Base-by-base conservation (phyloP, 208 protist genomes). In the Wallacemonas sp. region DNA sequence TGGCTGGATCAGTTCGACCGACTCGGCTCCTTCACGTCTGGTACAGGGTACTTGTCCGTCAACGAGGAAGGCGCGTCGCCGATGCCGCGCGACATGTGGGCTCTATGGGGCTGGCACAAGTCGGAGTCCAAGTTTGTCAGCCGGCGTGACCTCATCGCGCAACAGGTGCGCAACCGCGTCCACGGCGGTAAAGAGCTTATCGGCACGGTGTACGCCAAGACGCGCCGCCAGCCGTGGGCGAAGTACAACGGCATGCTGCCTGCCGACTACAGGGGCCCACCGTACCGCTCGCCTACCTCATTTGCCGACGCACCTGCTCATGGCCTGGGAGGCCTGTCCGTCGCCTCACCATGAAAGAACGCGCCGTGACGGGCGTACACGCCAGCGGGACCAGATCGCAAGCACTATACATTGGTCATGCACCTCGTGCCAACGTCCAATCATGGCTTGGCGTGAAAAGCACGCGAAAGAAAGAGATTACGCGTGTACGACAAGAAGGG, bases 1-100 rank as follows among this genome's bases (percentile, higher is more conserved):
- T 96, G 91, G 89, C 89, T 93, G 86, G 83, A 93, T 58, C 91
- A 96, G 66, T 68, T 96, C 3, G 83, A 92, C 13, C 91, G 88
- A 26, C 57, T 96, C 15, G 91, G 91, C 52, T 94, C 91, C 52
- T 96, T 96, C 69, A 92, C 88, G 10, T 65, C 79, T 22, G 57
- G 39, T 27, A 65, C 24, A 1, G 91, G 91, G 10, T 85, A 85
- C 59, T 71, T 96, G 5, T 89, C 88, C 2, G 79, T 91, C 22
- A 90, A 88, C 34, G 87, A 87, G 59, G 91, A 96, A 60, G 88
- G 86, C 5, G 91, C 91, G 26, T 75, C 65, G 24, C 84, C 87
- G 17, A 93, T 92, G 83, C 91, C 91, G 22, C 61, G 77, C 10
- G 87, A 96, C 65, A 93, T 94, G 87, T 96, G 84, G 81, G 88